Evolutionary conservation across 1,284 basidiomycete genomes (phyloP).

Genomic region (Leccinum subfulvum): DNA sequence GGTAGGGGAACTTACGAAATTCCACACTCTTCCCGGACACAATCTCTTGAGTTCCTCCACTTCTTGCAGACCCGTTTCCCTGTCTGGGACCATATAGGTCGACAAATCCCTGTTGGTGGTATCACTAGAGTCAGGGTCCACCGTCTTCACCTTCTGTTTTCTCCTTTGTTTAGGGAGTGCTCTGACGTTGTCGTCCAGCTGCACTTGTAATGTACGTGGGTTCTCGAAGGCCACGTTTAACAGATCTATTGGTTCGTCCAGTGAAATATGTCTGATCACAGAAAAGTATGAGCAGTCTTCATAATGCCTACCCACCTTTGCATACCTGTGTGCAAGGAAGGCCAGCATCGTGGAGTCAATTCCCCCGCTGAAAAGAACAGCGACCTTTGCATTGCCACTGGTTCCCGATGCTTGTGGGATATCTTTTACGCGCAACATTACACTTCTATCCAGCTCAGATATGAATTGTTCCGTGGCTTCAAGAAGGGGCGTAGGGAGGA

Average conservation of each 20-base stretch:
- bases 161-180: slow-evolving; percentile 43
- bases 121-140: slow-evolving; percentile 4
- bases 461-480: slow-evolving; percentile 53
- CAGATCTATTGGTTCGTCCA: slow-evolving; percentile 84
- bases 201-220: slow-evolving; percentile 63
- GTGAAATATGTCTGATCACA: slow-evolving; percentile 59
- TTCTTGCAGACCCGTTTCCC: slow-evolving; percentile 78
- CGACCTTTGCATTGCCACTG: slow-evolving; percentile 59
- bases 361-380: slow-evolving; percentile 93
- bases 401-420: slow-evolving; percentile 45
- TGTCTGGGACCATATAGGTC: slow-evolving; percentile 80
- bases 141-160: slow-evolving; percentile 32
- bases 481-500: slow-evolving; percentile 46
- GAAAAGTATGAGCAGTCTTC: slow-evolving; percentile 17
- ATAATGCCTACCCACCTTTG: slow-evolving; percentile 1
- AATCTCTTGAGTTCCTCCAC: slow-evolving; percentile 71
- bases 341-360: slow-evolving; percentile 90
- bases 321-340: slow-evolving; percentile 72
- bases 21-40: slow-evolving; percentile 80
- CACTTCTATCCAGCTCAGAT: slow-evolving; percentile 54
- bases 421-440: slow-evolving; percentile 57
- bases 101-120: slow-evolving; percentile 7
- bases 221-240: slow-evolving; percentile 97
- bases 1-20: slow-evolving; percentile 62
- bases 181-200: slow-evolving; percentile 47